These are phyloP conservation scores for Pseudoneurospora amorphoporcata DNA, from an alignment of 495 filamentous ascomycete genomes.

Conservation along the genomic window DNA sequence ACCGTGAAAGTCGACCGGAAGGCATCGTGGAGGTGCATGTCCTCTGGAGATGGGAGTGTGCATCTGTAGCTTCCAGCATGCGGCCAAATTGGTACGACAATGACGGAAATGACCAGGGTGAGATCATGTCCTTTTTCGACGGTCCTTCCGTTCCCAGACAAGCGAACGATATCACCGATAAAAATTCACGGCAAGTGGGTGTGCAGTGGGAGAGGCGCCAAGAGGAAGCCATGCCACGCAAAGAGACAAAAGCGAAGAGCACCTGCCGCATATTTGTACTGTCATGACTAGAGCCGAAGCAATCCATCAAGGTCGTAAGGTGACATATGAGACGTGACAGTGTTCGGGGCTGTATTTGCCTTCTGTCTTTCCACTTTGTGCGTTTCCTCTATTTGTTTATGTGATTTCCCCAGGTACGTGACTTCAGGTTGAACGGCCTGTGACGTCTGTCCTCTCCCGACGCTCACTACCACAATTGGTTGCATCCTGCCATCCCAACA, in stretches of 20 bases:
- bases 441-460: neutral
- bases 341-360: neutral
- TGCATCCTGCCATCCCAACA: neutral
- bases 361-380: neutral
- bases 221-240: neutral
- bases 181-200: neutral
- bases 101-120: constrained; percentile 24
- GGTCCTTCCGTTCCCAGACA: neutral
- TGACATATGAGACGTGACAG: neutral
- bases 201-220: neutral
- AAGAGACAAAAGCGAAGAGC: neutral
- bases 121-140: neutral
- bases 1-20: neutral
- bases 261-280: neutral
- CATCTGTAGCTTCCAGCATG: constrained; percentile 4
- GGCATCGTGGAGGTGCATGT: neutral
- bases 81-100: constrained; percentile 14
- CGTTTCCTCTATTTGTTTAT: neutral
- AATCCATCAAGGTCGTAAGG: neutral
- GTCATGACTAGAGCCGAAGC: neutral
- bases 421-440: neutral
- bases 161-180: neutral
- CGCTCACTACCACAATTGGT: neutral
- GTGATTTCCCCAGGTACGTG: neutral
- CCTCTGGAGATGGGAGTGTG: constrained; percentile 1